phyloP scores from a whole-genome alignment of 2,329 filamentous ascomycete genomes.

The Neurospora sp. region DNA sequence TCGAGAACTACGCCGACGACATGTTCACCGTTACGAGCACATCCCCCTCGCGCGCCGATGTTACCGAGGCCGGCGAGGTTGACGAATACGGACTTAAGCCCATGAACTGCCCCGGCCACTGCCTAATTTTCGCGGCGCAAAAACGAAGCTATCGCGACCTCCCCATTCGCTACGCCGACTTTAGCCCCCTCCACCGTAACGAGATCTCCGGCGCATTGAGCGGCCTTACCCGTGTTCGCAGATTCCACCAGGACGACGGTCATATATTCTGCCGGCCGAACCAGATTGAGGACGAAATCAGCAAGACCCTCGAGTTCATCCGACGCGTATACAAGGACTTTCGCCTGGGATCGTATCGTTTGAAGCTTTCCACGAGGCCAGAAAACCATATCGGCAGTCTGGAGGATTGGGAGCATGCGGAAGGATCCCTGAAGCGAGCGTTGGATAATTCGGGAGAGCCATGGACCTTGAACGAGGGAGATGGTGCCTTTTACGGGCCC shows the following conservation, averaged over 20 bases:
- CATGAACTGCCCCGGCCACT: slow-evolving; percentile 90
- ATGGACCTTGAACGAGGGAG: slow-evolving; percentile 69
- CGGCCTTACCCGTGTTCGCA: slow-evolving; percentile 71
- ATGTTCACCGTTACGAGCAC: slow-evolving; percentile 74
- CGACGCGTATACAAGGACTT: slow-evolving; percentile 61
- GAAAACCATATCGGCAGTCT: slow-evolving; percentile 67
- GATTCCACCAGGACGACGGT: slow-evolving; percentile 85
- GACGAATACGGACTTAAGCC: slow-evolving; percentile 78
- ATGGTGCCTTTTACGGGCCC: slow-evolving; percentile 84
- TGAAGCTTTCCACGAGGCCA: slow-evolving; percentile 72
- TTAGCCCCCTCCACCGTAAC: slow-evolving; percentile 78
- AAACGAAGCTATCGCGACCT: slow-evolving; percentile 69
- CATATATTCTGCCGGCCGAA: slow-evolving; percentile 79
- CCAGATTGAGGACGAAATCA: slow-evolving; percentile 67
- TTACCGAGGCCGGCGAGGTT: slow-evolving; percentile 35
- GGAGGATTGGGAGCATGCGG: slow-evolving; percentile 59
- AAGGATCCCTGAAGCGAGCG: slow-evolving; percentile 53
- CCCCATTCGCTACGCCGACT: slow-evolving; percentile 77
- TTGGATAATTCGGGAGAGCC: slow-evolving; percentile 52
- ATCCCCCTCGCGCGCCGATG: slow-evolving; percentile 29
- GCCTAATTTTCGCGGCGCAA: slow-evolving; percentile 68
- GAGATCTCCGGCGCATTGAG: slow-evolving; percentile 74
- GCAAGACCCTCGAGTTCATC: slow-evolving; percentile 64
- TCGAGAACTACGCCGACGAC: slow-evolving; percentile 83
- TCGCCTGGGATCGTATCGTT: slow-evolving; percentile 59